Evolutionary conservation across 163 green algal species (phyloP).

Genomic region (Volvox carteri): DNA sequence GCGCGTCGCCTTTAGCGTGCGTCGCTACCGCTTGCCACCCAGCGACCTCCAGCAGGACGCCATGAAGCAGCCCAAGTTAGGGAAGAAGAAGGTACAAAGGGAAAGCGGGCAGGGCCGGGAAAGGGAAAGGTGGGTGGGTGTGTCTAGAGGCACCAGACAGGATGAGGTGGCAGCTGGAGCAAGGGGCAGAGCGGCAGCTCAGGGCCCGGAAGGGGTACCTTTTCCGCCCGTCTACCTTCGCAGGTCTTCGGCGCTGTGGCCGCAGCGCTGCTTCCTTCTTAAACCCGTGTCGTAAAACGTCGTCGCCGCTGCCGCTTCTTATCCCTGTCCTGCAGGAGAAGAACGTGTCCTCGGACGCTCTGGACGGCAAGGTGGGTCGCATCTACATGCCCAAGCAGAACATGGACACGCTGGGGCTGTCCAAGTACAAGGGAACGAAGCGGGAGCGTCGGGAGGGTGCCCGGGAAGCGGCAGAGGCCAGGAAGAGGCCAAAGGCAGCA

Average conservation of each 20-base stretch:
- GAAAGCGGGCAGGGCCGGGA: neutral
- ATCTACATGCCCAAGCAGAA: conserved; percentile 97
- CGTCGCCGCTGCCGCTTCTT: too few species aligned
- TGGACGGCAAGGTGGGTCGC: conserved; percentile 92
- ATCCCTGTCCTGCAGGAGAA: conserved; percentile 94
- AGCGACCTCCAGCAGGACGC: conserved; percentile 93
- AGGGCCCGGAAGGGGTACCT: too few species aligned
- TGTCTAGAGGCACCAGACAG: neutral
- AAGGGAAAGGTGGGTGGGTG: neutral
- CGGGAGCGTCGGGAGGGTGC: conserved; percentile 67
- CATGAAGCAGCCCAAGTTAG: conserved; percentile 79
- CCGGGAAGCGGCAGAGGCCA: conserved; percentile 63
- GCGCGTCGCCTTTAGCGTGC: conserved; percentile 83
- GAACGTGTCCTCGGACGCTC: conserved; percentile 87
- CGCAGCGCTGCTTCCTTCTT: too few species aligned
- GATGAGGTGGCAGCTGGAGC: neutral
- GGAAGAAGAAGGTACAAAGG: conserved; percentile 89
- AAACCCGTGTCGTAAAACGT: too few species aligned
- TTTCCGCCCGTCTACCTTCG: too few species aligned
- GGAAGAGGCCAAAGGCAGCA: conserved; percentile 47
- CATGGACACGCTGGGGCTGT: conserved; percentile 83
- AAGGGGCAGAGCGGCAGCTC: too few species aligned
- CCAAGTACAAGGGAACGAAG: conserved; percentile 91
- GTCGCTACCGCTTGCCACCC: conserved; percentile 77
- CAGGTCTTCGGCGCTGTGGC: too few species aligned